Conservation (phyloP, 2,329 filamentous ascomycete species). For the Pseudogymnoascus sp. region DNA sequence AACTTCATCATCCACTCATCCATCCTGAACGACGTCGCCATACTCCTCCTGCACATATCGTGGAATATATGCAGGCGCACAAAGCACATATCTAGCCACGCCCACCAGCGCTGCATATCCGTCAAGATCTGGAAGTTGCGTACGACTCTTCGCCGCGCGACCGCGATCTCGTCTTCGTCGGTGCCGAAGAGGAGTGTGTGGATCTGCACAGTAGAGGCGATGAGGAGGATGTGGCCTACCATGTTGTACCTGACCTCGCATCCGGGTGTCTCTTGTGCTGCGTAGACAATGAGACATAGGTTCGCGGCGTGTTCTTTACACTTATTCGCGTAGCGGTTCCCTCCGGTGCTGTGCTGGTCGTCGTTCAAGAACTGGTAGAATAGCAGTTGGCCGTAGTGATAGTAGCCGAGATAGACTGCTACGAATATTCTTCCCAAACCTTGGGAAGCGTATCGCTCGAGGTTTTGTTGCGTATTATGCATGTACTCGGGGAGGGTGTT, state of each 20-base stretch:
- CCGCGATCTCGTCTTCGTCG: conserved; percentile 30
- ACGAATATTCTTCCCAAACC: conserved; percentile 38
- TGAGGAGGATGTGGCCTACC: conserved; percentile 39
- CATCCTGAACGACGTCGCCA: conserved; percentile 33
- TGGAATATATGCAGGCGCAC: conserved; percentile 36
- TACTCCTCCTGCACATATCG: conserved; percentile 32
- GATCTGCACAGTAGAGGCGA: conserved; percentile 39
- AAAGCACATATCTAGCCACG: conserved; percentile 32
- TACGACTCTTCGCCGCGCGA: conserved; percentile 33
- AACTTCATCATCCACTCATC: conserved; percentile 38
- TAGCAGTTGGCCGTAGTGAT: conserved; percentile 40
- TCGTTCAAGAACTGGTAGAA: conserved; percentile 39
- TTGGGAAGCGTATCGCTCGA: conserved; percentile 30
- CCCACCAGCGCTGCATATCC: conserved; percentile 35
- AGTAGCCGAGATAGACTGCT: conserved; percentile 39
- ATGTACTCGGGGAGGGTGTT: conserved; percentile 30
- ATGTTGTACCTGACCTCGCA: conserved; percentile 38
- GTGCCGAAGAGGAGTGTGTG: conserved; percentile 37
- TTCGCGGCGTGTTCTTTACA: conserved; percentile 34
- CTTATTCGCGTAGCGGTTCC: conserved; percentile 29
- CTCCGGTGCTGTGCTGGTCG: conserved; percentile 17
- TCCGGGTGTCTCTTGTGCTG: conserved; percentile 29
- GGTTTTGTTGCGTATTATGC: conserved; percentile 33
- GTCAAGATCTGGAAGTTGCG: conserved; percentile 39
- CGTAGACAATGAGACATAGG: conserved; percentile 35